Base-by-base conservation (phyloP, 169 alveolate species). In the Plasmodium fragile region DNA sequence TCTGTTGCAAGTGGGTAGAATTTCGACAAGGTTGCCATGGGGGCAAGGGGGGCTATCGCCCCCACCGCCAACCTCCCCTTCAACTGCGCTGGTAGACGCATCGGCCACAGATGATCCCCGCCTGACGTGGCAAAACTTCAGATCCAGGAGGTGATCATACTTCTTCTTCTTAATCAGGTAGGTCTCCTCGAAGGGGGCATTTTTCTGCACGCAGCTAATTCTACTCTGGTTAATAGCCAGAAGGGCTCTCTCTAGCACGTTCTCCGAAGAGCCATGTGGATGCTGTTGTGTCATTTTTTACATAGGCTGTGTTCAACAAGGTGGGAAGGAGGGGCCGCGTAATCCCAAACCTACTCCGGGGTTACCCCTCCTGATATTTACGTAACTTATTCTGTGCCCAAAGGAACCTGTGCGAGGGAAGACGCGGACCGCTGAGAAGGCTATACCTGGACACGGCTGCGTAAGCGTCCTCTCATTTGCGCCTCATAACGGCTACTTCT, bases 161-260 rank as follows among this genome's bases (percentile, higher is more conserved):
- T 89, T 59, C 52, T 89, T 80, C 49, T 89, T 77, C 71, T 89
- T 80, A 28, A 78, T 79, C 39, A 89, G 81, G 65, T 89, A 89
- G 71, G 81, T 39, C 52, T 89, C 94, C 81, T 89, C 94, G 71
- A 59, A 89, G 32, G 94, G 83, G 8, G 79, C 43, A 79, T 89
- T 89, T 16, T 59, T 53, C 41, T 89, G 72, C 16, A 89, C 82
- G 70, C 65, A 18, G 81, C 79, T 36, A 69, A 89, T 18, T 16
- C 94, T 79, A 52, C 36, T 55, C 36, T 77, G 69, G 36, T 89
- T 89, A 28, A 89, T 41, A 79, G 32, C 45, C 7, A 79, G 49
- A 18, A 89, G 80, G 25, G 94, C 81, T 13, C 43, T 16, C 8
- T 78, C 91, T 32, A 89, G 45, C 25, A 89, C 5, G 52, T 79